Conservation (phyloP, 1,284 basidiomycete species). For the Trametes versicolor region DNA sequence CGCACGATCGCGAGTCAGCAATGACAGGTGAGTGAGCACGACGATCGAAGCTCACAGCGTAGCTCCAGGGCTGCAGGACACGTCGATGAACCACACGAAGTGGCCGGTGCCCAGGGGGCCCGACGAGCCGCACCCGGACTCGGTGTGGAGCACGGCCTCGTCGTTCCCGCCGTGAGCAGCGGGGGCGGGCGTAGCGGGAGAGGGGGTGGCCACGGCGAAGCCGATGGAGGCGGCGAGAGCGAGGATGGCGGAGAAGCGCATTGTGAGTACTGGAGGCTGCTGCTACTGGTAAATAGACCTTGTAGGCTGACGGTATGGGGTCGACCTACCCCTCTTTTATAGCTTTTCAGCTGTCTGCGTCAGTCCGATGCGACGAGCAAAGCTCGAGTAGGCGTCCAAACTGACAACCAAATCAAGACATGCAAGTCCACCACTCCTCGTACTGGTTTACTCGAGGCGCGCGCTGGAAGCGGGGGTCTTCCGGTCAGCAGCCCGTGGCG, state of each 20-base stretch:
- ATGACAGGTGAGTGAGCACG: too few species aligned
- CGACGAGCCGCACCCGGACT: conserved; percentile 16
- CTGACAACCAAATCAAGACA: too few species aligned
- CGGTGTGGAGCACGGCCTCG: conserved; percentile 4
- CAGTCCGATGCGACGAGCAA: too few species aligned
- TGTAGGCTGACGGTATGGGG: not conserved
- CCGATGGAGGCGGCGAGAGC: conserved; percentile 14
- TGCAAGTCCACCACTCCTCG: too few species aligned
- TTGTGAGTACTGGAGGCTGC: not conserved
- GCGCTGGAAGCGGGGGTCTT: too few species aligned
- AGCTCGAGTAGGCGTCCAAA: too few species aligned
- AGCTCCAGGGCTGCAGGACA: conserved; percentile 1
- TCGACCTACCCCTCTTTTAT: not conserved
- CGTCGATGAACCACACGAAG: conserved; percentile 17
- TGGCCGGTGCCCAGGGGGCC: conserved; percentile 19
- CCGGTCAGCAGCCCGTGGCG: too few species aligned
- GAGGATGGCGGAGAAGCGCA: conserved; percentile 19
- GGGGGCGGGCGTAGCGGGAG: not conserved
- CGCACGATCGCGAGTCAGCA: not conserved
- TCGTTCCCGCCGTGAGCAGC: conserved; percentile 11
- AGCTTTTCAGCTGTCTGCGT: not conserved
- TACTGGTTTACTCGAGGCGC: too few species aligned
- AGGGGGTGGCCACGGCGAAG: conserved; percentile 11
- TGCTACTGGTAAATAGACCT: not conserved
- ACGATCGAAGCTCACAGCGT: not conserved